Base-by-base conservation (phyloP, 768 basidiomycete species). In the Tubosaeta brunneosetosa region DNA sequence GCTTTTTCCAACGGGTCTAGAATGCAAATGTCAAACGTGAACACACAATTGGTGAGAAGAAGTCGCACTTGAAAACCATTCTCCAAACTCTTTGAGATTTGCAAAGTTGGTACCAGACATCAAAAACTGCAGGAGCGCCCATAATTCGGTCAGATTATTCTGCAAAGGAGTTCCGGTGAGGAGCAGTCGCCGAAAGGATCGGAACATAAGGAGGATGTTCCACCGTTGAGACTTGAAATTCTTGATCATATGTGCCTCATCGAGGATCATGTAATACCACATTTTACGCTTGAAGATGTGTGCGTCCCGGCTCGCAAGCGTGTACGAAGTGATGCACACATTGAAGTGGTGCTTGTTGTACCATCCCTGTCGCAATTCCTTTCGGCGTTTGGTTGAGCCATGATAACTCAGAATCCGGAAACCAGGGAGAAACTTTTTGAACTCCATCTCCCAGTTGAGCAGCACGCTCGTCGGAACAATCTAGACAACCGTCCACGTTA, bases 171-270 rank as follows among this genome's bases (percentile, higher is more conserved):
- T 99, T 2, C 97, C 97, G 0, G 97, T 99, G 47, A 99, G 72
- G 47, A 98, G 80, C 37, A 99, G 75, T 12, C 97, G 85, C 29
- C 89, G 81, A 65, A 87, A 88, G 10, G 87, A 88, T 29, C 86
- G 80, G 69, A 95, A 94, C 79, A 91, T 88, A 12, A 95, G 77
- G 10, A 97, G 71, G 29, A 85, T 91, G 61, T 91, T 91, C 93
- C 94, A 97, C 34, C 94, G 80, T 66, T 97, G 91, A 0, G 89
- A 91, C 64, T 85, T 85, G 74, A 94, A 95, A 67, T 97, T 97
- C 73, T 94, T 94, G 82, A 97, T 94, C 84, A 94, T 95, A 65
- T 97, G 93, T 7, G 93, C 94, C 69, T 97, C 93, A 65, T 97
- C 93, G 6, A 97, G 82, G 50, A 97, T 84, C 87, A 97, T 90